Evolutionary conservation across 495 filamentous ascomycete species (phyloP).

Genomic region (Tuber melanosporum): DNA sequence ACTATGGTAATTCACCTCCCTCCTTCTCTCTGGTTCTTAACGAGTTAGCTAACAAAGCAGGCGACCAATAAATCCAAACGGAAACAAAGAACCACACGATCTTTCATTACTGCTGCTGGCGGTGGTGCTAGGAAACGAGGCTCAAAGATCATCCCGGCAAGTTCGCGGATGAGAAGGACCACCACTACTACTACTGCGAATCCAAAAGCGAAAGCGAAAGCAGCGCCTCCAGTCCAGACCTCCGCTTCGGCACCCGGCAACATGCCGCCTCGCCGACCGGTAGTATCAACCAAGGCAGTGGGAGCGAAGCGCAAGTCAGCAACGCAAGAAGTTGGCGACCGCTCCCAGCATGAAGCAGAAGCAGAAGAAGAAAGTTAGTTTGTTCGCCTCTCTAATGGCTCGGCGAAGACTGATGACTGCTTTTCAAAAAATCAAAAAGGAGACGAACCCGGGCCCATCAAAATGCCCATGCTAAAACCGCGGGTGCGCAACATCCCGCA

Average conservation of each 20-base stretch:
- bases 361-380: not conserved
- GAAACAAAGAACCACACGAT: not conserved
- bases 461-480: constrained; percentile 30
- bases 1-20: not conserved
- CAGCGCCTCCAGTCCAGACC: not conserved
- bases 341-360: not conserved
- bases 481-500: constrained; percentile 25
- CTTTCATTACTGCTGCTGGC: not conserved
- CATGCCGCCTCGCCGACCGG: not conserved
- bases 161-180: not conserved
- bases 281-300: not conserved
- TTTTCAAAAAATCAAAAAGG: not conserved
- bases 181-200: not conserved
- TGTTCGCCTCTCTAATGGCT: not conserved
- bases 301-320: not conserved
- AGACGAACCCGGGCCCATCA: constrained; percentile 1
- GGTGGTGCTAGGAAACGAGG: not conserved
- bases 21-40: not conserved
- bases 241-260: not conserved
- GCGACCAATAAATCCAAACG: not conserved
- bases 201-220: not conserved
- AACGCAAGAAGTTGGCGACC: not conserved
- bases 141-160: not conserved
- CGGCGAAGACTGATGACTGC: not conserved
- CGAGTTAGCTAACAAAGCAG: not conserved